Percentiles rank a stretch among this genome's conserved stretches.
phyloP scores from a whole-genome alignment of 257 asterid species.

The Fraxinus quadrangulata region DNA sequence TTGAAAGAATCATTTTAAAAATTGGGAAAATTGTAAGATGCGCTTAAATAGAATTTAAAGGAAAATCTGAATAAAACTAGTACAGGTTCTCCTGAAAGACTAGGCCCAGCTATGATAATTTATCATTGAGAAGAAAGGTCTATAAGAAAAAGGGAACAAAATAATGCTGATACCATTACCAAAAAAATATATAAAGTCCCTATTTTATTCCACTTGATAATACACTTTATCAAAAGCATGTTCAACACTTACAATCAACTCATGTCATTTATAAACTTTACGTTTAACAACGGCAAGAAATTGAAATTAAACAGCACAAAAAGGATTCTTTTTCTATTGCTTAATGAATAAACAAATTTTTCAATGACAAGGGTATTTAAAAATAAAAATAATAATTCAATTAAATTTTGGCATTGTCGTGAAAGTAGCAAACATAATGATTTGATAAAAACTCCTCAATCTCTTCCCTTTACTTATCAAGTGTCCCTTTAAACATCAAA shows the following conservation, averaged over 20 bases:
- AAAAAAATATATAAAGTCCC: slow-evolving; percentile 13
- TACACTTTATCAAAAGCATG: slow-evolving; percentile 46
- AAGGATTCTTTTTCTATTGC: slow-evolving; percentile 21
- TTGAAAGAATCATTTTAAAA: slow-evolving; percentile 16
- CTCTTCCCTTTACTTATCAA: neutral
- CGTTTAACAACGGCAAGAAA: slow-evolving; percentile 31
- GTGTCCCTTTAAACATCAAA: slow-evolving; percentile 13
- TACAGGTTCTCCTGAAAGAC: slow-evolving; percentile 24
- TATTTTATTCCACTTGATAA: slow-evolving; percentile 36
- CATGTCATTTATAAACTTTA: slow-evolving; percentile 29
- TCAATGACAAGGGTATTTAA: neutral
- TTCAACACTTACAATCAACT: slow-evolving; percentile 25
- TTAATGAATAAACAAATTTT: slow-evolving; percentile 10
- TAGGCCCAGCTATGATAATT: slow-evolving; percentile 48
- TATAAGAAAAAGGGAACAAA: slow-evolving; percentile 37
- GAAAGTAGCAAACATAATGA: slow-evolving; percentile 14
- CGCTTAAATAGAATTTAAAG: slow-evolving; percentile 9
- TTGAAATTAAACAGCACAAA: slow-evolving; percentile 24
- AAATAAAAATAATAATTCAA: slow-evolving; percentile 13
- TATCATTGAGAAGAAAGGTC: slow-evolving; percentile 39
- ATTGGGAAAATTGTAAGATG: slow-evolving; percentile 9
- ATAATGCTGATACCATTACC: slow-evolving; percentile 48
- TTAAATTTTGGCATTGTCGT: slow-evolving; percentile 8
- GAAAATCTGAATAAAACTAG: slow-evolving; percentile 22
- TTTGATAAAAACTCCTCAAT: slow-evolving; percentile 2